phyloP scores from a whole-genome alignment of 495 filamentous ascomycete genomes.

The Hypoxylon intermedium region DNA sequence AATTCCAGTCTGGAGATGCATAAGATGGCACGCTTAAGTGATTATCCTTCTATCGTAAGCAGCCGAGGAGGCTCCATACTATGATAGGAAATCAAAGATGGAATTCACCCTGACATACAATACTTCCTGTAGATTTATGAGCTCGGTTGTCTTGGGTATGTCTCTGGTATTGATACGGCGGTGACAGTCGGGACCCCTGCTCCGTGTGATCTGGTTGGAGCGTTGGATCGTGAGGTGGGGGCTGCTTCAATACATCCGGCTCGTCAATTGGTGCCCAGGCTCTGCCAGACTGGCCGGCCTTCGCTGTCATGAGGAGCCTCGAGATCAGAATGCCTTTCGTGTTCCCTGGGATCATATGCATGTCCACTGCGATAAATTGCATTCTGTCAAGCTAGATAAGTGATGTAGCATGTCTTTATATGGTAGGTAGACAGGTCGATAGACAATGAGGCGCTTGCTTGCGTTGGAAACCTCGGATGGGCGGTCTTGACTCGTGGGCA shows the following conservation, averaged over 20 bases:
- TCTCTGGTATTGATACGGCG: slow-evolving; percentile 37
- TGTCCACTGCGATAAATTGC: neutral
- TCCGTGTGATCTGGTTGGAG: slow-evolving; percentile 35
- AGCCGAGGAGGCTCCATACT: neutral
- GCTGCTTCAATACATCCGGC: slow-evolving; percentile 29
- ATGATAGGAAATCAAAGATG: slow-evolving; percentile 2
- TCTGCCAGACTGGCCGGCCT: slow-evolving; percentile 25
- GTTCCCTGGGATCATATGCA: slow-evolving; percentile 1
- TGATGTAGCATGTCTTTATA: slow-evolving; percentile 10
- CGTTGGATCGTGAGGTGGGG: slow-evolving; percentile 33
- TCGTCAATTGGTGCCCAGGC: slow-evolving; percentile 24
- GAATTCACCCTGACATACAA: slow-evolving; percentile 19
- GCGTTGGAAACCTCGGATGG: slow-evolving; percentile 32
- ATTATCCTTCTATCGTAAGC: neutral
- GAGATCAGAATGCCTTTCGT: slow-evolving; percentile 2
- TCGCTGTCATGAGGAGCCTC: slow-evolving; percentile 14
- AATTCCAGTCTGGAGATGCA: too few species aligned
- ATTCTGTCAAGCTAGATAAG: neutral
- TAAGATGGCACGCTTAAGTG: slow-evolving; percentile 1
- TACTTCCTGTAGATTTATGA: slow-evolving; percentile 27
- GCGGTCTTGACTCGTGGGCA: slow-evolving; percentile 36
- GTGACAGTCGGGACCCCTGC: slow-evolving; percentile 31
- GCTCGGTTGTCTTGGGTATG: slow-evolving; percentile 37
- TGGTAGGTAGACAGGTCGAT: slow-evolving; percentile 21
- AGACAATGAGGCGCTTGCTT: slow-evolving; percentile 25